phyloP scores from a whole-genome alignment of 2,329 filamentous ascomycete genomes.

The Colletotrichum echinochloae region DNA sequence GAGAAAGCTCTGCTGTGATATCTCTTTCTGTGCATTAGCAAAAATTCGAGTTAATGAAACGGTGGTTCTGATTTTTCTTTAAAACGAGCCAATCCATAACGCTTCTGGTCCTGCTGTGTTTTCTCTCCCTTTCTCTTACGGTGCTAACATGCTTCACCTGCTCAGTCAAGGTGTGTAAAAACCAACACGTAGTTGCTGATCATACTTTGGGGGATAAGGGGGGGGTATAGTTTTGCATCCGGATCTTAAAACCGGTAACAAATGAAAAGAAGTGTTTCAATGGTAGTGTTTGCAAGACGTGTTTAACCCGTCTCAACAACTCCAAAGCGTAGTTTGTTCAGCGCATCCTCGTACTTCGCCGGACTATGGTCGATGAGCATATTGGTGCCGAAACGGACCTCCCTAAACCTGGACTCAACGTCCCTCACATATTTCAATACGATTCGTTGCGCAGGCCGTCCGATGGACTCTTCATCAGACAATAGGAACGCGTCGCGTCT shows the following conservation, averaged over 20 bases:
- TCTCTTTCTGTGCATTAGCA: not conserved
- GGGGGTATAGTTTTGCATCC: slow-evolving; percentile 25
- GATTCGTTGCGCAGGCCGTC: slow-evolving; percentile 74
- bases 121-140: not conserved
- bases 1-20: not conserved
- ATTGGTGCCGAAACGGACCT: slow-evolving; percentile 77
- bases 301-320: slow-evolving; percentile 51
- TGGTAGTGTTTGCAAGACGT: not conserved
- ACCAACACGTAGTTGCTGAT: slow-evolving; percentile 1
- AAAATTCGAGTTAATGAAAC: not conserved
- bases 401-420: slow-evolving; percentile 76
- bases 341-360: slow-evolving; percentile 76
- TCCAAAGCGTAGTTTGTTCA: slow-evolving; percentile 69
- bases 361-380: slow-evolving; percentile 84
- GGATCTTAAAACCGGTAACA: slow-evolving; percentile 12
- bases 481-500: slow-evolving; percentile 73
- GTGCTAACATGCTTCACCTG: not conserved
- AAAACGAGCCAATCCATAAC: not conserved
- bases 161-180: not conserved
- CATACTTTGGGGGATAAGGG: slow-evolving; percentile 17
- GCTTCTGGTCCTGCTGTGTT: not conserved
- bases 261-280: slow-evolving; percentile 14
- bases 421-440: slow-evolving; percentile 78
- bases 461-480: slow-evolving; percentile 62
- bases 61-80: no score